Base-by-base conservation (phyloP, 1,284 basidiomycete species). In the Malassezia sympodialis region DNA sequence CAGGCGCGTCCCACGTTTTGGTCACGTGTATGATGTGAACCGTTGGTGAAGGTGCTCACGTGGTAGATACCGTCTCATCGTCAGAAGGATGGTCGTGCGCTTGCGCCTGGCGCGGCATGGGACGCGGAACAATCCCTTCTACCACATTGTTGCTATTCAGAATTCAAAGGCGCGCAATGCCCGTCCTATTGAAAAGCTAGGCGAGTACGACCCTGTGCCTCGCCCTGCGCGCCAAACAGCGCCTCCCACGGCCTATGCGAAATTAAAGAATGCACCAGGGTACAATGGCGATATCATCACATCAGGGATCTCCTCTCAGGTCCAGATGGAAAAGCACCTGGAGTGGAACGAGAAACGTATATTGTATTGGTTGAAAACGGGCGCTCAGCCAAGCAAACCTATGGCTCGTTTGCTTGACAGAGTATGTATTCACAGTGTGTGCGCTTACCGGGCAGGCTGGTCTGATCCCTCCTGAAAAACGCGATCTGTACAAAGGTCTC, bases 341-440 rank as follows among this genome's bases (percentile, higher is more conserved):
- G 83, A 87, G 71, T 94, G 89, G 90, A 88, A 89, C 76, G 84
- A 85, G 40, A 83, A 87, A 61, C 82, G 91, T 72, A 89, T 96
- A 76, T 81, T 80, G 57, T 89, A 90, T 73, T 96, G 91, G 91
- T 76, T 96, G 27, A 79, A 79, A 28, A 82, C 86, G 23, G 91
- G 90, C 2, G 91, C 91, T 30, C 78, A 83, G 63, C 91, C 91
- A 0, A 86, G 83, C 44, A 83, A 83, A 65, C 80, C 84, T 6
- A 88, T 87, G 3, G 82, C 86, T 27, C 84, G 81, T 66, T 68
- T 96, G 58, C 76, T 96, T 64, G 84, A 87, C 72, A 78, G 83
- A 79, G 90, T 90, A 71, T 69, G 87, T 81, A 26, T 21, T 28
- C n/a, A 12, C 11, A 28, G 4, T 32, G 17, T 44, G 6, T 34